Base-by-base conservation (phyloP, 441 rosid species). In the Adansonia rubrostipa region DNA sequence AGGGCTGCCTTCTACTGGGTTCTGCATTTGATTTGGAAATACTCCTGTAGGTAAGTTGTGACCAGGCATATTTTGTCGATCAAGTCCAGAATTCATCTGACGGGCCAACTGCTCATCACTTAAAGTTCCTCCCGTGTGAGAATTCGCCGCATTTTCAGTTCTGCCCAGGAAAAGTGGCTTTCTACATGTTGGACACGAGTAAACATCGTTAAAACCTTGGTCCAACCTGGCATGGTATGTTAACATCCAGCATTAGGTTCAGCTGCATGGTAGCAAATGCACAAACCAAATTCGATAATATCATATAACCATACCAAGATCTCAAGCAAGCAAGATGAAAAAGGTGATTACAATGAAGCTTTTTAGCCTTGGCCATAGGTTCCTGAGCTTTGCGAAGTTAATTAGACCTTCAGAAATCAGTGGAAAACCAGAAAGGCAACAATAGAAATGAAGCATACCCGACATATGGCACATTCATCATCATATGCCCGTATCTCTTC, bases 351-450 rank as follows among this genome's bases (percentile, higher is more conserved):
- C 99, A 97, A 78, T 88, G 85, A 57, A 97, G 92, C 91, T 80
- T 93, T 89, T 97, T 97, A 68, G 98, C 98, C 89, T 92, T 97
- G 54, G 94, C 98, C 99, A 97, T 97, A 78, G 99, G 96, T 89
- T 97, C 99, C 99, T 97, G 94, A 63, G 79, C 86, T 83, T 78
- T 56, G 65, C 72, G 70, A 67, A 67, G 82, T 77, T 57, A 61
- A 79, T 86, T 57, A 11, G 57, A 77, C 56, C 54, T 67, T 74
- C 60, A 51, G 22, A 80, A 62, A 79, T 78, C 62, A 64, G 36
- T 50, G 73, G 56, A 77, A 80, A 82, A 64, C 61, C 22, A 7
- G 63, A 76, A 71, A 75, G 17, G 53, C 22, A 62, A 80, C 60
- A 19, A 24, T 42, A 45, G 17, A 66, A 57, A 66, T 76, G 28